These are phyloP conservation scores for Lasiosphaeria miniovina DNA, from an alignment of 495 filamentous ascomycete species.

Conservation along the genomic window DNA sequence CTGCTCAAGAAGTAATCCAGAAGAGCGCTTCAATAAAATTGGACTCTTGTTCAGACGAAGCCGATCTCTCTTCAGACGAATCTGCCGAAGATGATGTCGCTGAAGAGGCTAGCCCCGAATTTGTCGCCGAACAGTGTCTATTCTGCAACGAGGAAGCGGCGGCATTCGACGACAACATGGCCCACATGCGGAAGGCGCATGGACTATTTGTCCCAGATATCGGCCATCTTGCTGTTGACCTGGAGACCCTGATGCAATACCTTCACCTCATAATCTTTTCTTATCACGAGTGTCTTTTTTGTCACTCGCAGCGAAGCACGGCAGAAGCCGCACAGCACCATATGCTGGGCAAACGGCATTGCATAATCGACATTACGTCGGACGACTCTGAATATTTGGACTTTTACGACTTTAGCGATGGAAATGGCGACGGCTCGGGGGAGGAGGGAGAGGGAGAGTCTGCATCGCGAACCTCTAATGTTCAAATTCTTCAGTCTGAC, in stretches of 20 bases:
- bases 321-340: constrained; percentile 28
- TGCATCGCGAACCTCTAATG: neutral
- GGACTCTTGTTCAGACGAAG: neutral
- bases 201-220: constrained; percentile 30
- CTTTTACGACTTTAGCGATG: constrained; percentile 26
- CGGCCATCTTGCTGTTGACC: constrained; percentile 27
- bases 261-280: constrained; percentile 28
- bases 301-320: constrained; percentile 18
- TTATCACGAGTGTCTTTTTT: constrained; percentile 36
- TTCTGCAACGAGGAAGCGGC: constrained; percentile 24
- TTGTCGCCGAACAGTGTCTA: constrained; percentile 21
- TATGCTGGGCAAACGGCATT: constrained; percentile 36
- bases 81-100: neutral
- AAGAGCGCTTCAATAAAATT: neutral
- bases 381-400: constrained; percentile 24
- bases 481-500: neutral
- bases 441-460: neutral
- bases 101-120: neutral
- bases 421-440: constrained; percentile 10
- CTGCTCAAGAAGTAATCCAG: neutral
- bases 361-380: constrained; percentile 28
- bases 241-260: constrained; percentile 29
- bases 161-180: constrained; percentile 26
- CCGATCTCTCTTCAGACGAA: neutral
- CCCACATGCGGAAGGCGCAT: constrained; percentile 33